Evolutionary conservation across 2,329 filamentous ascomycete genomes (phyloP).

Genomic region (Diaporthe sp.): DNA sequence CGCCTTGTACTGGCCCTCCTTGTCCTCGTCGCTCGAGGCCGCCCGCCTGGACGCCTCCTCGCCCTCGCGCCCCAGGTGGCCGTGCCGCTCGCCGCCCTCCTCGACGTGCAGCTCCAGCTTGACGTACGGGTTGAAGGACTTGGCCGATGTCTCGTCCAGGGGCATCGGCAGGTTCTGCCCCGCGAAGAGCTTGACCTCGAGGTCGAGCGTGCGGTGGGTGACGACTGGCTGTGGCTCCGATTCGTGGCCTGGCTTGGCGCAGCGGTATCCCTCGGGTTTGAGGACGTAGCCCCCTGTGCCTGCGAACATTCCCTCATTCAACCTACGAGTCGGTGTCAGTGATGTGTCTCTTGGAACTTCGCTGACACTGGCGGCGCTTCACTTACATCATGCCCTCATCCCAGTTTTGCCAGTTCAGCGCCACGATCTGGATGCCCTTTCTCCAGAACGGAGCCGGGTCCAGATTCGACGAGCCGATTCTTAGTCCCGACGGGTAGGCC

Average conservation of each 20-base stretch:
- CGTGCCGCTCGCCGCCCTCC: slow-evolving; percentile 62
- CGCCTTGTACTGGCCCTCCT: slow-evolving; percentile 67
- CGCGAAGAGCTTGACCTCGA: slow-evolving; percentile 81
- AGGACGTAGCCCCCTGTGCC: slow-evolving; percentile 87
- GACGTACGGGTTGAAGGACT: slow-evolving; percentile 82
- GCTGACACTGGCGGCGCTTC: no score
- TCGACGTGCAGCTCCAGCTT: slow-evolving; percentile 89
- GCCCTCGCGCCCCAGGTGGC: slow-evolving; percentile 35
- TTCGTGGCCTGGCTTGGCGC: background rate
- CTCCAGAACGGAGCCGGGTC: slow-evolving; percentile 90
- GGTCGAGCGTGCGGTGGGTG: slow-evolving; percentile 71
- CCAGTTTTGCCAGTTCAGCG: slow-evolving; percentile 92
- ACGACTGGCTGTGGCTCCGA: slow-evolving; percentile 58
- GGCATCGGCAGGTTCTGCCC: slow-evolving; percentile 82
- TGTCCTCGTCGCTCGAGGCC: slow-evolving; percentile 60
- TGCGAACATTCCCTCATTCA: slow-evolving; percentile 93
- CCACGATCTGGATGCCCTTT: slow-evolving; percentile 90
- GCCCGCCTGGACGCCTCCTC: slow-evolving; percentile 34
- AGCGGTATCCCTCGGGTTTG: slow-evolving; percentile 76
- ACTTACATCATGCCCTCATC: slow-evolving; percentile 89
- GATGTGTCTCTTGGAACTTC: background rate
- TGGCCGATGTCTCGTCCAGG: slow-evolving; percentile 60
- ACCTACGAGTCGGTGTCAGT: slow-evolving; percentile 43
- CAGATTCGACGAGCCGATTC: slow-evolving; percentile 87
- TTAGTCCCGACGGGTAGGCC: slow-evolving; percentile 86